Base-by-base conservation (phyloP, 768 basidiomycete species). In the Harrya chromipes region DNA sequence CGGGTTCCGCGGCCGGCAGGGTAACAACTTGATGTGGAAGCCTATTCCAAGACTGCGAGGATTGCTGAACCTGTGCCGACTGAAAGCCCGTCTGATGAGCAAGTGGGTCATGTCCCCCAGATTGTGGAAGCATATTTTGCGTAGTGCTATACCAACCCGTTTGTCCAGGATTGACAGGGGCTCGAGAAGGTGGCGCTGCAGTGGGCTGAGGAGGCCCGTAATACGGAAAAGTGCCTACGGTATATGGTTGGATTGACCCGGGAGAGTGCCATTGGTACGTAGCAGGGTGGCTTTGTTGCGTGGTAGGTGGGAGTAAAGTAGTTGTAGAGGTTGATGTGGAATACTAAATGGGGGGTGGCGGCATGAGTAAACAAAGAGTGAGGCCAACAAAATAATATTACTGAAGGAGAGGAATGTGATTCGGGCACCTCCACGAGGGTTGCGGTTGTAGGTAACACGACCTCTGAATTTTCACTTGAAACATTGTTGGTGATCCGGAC, bases 371-470 rank as follows among this genome's bases (percentile, higher is more conserved):
- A 41, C 7, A 20, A 43, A 33, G 12, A 41, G 14, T 21, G 12
- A 41, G 13, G 33, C 12, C 6, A 46, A 42, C 12, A 23, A 41
- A 37, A 19, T 21, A 24, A 43, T 26, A 38, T 54, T 54, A 66
- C 64, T 14, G 49, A 42, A 27, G 45, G n/a, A 44, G 53, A 45
- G 31, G 56, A 20, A 38, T 43, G 43, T 24, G 48, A 36, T 20
- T 70, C 63, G 5, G 54, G 56, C 4, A 65, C 59, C 50, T 72
- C 70, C 23, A 67, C 69, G 13, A 72, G 59, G n/a, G 60, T 68
- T 27, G 70, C 71, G 20, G 65, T 70, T 35, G 60, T 63, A 4
- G 68, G 71, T 5, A 68, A 47, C 52, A 61, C 52, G 48, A 55
- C 50, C 64, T 60, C 58, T 12, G 60, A 14, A 10, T 39, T 53